Evolutionary conservation across 2,329 filamentous ascomycete species (phyloP), one percentile per base, ranked within the genome.

Genomic region (Venturia carpophila): DNA sequence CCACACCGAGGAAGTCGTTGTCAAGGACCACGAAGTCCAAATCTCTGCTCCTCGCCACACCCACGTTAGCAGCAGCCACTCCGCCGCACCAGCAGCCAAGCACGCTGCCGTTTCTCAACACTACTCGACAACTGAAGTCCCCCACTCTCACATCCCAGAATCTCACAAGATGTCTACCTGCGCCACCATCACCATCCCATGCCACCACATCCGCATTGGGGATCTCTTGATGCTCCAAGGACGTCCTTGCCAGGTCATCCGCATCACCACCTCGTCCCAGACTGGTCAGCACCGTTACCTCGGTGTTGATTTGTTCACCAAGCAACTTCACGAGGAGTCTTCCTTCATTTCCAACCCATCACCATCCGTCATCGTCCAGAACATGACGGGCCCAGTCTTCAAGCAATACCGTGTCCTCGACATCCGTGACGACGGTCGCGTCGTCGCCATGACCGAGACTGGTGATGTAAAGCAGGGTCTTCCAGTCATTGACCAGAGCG

Each of bases 361-460:
- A 71, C 93, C 93, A 72, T 96, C 91, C 72, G 94, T 99, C 68
- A 87, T 97, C 69, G 93, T 99, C 74, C 94, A 99, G 89, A 97
- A 93, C 83, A 97, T 99, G 92, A 90, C 96, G 71, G 94, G 93
- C 73, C 94, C 94, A 69, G 87, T 97, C 83, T 97, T 97, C 91
- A 97, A 97, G 91, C 94, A 97, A 86, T 99, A 99, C 89, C 92
- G 94, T 75, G 93, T 99, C 77, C 89, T 99, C 68, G 94, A 99
- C 83, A 89, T 99, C 79, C 88, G 92, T 79, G 90, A 96, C 71
- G 92, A 87, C 73, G 83, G 84, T 74, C 79, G 81, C 71, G 79
- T 99, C 75, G 91, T 95, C 71, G 92, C 92, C 83, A 97, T 99
- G 92, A 99, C 94, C 76, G 94, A 99, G 89, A 91, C 88, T 70